Evolutionary conservation across 2,329 filamentous ascomycete species (phyloP).

Genomic region (Dactylella cylindrospora): DNA sequence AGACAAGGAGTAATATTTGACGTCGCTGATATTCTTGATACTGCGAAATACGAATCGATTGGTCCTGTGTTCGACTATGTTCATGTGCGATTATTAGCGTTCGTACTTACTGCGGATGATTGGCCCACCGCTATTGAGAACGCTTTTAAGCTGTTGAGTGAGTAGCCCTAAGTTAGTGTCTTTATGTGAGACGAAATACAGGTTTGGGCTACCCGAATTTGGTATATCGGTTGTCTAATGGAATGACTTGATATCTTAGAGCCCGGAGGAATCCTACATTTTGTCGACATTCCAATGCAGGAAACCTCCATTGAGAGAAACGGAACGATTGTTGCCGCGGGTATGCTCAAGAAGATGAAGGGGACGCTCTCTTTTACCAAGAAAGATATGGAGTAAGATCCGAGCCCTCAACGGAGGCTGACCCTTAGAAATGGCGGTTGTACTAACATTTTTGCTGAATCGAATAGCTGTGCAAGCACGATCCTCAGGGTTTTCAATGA

Average conservation of each 20-base stretch:
- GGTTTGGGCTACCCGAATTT: background rate
- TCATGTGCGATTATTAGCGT: conserved; percentile 17
- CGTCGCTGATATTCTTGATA: conserved; percentile 24
- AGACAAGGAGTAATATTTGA: conserved; percentile 18
- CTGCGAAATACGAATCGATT: conserved; percentile 8
- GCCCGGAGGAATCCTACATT: conserved; percentile 26
- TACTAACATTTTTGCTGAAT: conserved; percentile 15
- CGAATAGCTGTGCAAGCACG: conserved; percentile 33
- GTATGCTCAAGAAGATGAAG: conserved; percentile 29
- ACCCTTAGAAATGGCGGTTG: background rate
- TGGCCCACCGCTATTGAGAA: conserved; percentile 29
- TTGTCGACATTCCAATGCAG: conserved; percentile 27
- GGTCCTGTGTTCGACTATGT: conserved; percentile 22
- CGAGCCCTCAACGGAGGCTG: background rate
- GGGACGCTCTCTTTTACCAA: conserved; percentile 25
- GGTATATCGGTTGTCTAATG: background rate
- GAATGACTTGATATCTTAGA: conserved; percentile 4
- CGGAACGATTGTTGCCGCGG: conserved; percentile 12
- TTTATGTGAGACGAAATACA: conserved; percentile 1
- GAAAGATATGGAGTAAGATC: conserved; percentile 30
- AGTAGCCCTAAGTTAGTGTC: background rate
- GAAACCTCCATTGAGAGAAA: conserved; percentile 24
- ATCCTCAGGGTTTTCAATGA: conserved; percentile 24
- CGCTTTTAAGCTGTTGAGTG: conserved; percentile 27
- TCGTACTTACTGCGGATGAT: conserved; percentile 21